A percentile compares a stretch with the other conserved stretches of the same genome.
phyloP scores from a whole-genome alignment of 192 early-diverging fungal genomes.

The Backusella tuberculispora region DNA sequence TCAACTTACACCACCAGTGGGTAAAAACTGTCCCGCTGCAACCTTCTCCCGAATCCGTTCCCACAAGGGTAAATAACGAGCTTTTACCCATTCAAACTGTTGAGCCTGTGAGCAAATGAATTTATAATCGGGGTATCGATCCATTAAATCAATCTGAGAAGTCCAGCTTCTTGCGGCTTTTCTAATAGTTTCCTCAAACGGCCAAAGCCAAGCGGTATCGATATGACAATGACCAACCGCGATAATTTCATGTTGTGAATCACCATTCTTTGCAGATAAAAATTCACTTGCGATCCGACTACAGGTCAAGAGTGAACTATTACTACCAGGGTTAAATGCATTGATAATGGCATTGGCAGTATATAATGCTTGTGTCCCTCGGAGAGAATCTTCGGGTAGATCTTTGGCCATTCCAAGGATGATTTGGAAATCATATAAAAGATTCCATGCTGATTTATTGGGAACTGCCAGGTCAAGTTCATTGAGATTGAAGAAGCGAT shows the following conservation, averaged over 20 bases:
- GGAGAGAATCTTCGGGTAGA: conserved; percentile 68
- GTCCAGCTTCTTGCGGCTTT: conserved; percentile 89
- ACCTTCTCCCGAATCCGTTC: conserved; percentile 71
- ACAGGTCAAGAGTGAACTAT: conserved; percentile 45
- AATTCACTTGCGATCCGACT: conserved; percentile 65
- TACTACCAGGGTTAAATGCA: conserved; percentile 58
- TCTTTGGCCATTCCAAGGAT: conserved; percentile 73
- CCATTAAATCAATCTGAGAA: conserved; percentile 80
- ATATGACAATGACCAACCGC: conserved; percentile 95
- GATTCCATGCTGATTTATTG: conserved; percentile 68
- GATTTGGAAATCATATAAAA: conserved; percentile 81
- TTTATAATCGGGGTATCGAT: conserved; percentile 84
- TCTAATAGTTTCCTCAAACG: conserved; percentile 96
- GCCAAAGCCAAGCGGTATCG: conserved; percentile 61
- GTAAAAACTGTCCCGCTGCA: conserved; percentile 82
- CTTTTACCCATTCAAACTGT: conserved; percentile 92
- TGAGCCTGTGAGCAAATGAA: conserved; percentile 97
- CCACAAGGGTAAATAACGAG: conserved; percentile 84
- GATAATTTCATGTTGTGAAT: conserved; percentile 72
- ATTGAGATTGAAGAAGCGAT: conserved; percentile 63
- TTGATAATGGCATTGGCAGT: conserved; percentile 85
- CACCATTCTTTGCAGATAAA: conserved; percentile 63
- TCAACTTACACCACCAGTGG: conserved; percentile 76
- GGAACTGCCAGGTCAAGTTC: conserved; percentile 69
- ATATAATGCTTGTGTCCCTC: conserved; percentile 79